Percentiles rank a stretch among this genome's conserved stretches.
Evolutionary conservation across 768 basidiomycete species (phyloP).

Genomic region (Agrocybe praecox): DNA sequence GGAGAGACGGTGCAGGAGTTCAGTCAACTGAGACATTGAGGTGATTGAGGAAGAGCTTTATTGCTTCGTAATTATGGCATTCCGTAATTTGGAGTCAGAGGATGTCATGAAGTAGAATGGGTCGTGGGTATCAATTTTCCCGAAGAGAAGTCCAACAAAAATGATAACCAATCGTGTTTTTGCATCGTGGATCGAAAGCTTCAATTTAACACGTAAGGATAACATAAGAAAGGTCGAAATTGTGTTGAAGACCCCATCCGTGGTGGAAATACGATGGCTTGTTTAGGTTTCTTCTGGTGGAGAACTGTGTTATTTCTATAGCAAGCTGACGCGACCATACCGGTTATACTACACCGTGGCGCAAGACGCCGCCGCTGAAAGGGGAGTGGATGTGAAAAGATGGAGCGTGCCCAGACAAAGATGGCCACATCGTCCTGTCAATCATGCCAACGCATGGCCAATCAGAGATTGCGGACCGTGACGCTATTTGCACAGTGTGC

Average conservation of each 20-base stretch:
- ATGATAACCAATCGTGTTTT: neutral
- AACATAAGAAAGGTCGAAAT: neutral
- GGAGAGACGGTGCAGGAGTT: no score
- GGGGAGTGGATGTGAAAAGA: neutral
- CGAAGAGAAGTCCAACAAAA: neutral
- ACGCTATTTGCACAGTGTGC: no score
- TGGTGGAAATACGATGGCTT: neutral
- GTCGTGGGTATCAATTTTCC: neutral
- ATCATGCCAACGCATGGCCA: no score
- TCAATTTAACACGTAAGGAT: neutral
- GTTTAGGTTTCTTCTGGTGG: neutral
- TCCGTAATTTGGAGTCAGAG: neutral
- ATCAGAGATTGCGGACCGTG: no score
- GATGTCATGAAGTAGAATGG: neutral
- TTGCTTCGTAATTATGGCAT: neutral
- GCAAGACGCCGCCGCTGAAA: neutral
- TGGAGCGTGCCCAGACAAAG: no score
- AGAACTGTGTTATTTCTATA: neutral
- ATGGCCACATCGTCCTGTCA: no score
- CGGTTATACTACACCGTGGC: neutral
- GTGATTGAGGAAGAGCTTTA: neutral
- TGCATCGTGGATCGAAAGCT: neutral
- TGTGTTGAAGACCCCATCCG: neutral
- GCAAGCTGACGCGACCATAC: neutral
- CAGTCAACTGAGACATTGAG: no score